Evolutionary conservation across 2,329 filamentous ascomycete species (phyloP).

Genomic region (Tolypocladium sp.): DNA sequence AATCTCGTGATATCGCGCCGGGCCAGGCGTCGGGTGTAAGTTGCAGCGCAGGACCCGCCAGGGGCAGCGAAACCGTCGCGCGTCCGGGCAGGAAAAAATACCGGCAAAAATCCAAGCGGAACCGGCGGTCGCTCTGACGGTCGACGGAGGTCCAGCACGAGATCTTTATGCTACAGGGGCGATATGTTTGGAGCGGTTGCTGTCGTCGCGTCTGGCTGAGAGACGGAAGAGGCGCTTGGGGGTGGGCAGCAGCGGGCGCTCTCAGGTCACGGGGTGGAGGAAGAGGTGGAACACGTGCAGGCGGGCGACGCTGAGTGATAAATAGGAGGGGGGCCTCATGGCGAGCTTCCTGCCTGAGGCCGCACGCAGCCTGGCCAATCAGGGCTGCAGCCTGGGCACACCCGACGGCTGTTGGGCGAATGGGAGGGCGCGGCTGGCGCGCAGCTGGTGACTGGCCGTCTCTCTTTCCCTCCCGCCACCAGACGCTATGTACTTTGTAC

Average conservation of each 20-base stretch:
- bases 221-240: neutral
- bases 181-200: neutral
- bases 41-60: constrained; percentile 12
- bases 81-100: constrained; percentile 6
- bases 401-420: neutral
- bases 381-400: neutral
- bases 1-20: constrained; percentile 40
- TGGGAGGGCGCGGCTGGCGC: neutral
- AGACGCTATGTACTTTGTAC: neutral
- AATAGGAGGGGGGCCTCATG: constrained; percentile 1
- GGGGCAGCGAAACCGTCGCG: constrained; percentile 7
- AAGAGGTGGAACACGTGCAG: constrained; percentile 11
- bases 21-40: constrained; percentile 17
- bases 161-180: constrained; percentile 19
- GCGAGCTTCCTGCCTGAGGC: constrained; percentile 5
- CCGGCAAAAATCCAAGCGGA: constrained; percentile 2
- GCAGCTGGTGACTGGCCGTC: neutral
- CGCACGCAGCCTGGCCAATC: constrained; percentile 1
- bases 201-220: constrained; percentile 1
- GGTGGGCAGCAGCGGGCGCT: constrained; percentile 1
- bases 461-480: neutral
- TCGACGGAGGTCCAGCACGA: constrained; percentile 2
- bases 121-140: constrained; percentile 5
- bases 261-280: constrained; percentile 8
- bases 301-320: constrained; percentile 4